phyloP scores from a whole-genome alignment of 2,329 filamentous ascomycete genomes.

The Metarhizium rileyi region DNA sequence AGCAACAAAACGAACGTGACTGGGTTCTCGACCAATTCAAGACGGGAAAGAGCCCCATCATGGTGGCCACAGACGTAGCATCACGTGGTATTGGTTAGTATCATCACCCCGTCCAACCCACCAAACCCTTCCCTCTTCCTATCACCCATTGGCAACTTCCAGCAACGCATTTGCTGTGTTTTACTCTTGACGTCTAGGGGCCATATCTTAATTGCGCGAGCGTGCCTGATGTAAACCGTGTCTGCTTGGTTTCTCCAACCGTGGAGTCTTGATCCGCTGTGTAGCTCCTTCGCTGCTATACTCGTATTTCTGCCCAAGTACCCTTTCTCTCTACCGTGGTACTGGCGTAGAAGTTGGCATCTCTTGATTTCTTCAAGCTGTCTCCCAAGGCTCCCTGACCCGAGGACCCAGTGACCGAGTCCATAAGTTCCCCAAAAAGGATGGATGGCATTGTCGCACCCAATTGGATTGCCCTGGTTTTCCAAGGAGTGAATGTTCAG shows the following conservation, averaged over 20 bases:
- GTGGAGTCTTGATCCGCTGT: conserved; percentile 70
- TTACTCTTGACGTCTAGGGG: conserved; percentile 85
- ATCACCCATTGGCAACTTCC: conserved; percentile 40
- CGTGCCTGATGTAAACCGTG: conserved; percentile 78
- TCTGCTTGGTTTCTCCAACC: conserved; percentile 69
- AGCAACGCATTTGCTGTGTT: conserved; percentile 59
- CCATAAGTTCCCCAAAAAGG: conserved; percentile 27
- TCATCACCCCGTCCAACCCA: conserved; percentile 36
- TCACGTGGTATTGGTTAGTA: conserved; percentile 99
- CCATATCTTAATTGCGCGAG: conserved; percentile 76
- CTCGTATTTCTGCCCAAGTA: conserved; percentile 70
- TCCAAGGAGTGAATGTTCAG: conserved; percentile 42
- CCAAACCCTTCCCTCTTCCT: conserved; percentile 24
- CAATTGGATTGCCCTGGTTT: conserved; percentile 47
- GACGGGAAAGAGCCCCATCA: conserved; percentile 97
- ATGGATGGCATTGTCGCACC: conserved; percentile 45
- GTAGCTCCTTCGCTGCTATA: conserved; percentile 47
- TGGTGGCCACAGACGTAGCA: conserved; percentile 99
- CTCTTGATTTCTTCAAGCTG: conserved; percentile 69
- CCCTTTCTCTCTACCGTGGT: conserved; percentile 46
- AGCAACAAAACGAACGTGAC: conserved; percentile 98
- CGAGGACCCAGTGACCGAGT: conserved; percentile 44
- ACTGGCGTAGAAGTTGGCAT: conserved; percentile 70
- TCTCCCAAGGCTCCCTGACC: conserved; percentile 48
- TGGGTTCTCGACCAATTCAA: conserved; percentile 99